Percentiles rank a stretch among this genome's conserved stretches.
These are phyloP conservation scores for Hyaloscypha hepaticicola DNA, from an alignment of 495 filamentous ascomycete species.

Conservation along the genomic window DNA sequence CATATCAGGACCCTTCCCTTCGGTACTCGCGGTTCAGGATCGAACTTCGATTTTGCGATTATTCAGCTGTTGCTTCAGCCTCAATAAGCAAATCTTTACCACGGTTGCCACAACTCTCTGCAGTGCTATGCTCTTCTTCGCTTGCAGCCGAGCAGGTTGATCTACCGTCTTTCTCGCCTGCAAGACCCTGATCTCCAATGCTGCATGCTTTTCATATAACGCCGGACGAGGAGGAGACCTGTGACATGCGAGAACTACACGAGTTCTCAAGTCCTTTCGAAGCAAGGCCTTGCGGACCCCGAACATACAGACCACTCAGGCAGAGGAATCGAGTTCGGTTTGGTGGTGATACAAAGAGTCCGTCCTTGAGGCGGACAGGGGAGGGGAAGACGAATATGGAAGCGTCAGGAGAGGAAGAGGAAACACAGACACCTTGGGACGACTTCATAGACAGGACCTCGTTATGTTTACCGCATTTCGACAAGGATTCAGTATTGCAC, in stretches of 20 bases:
- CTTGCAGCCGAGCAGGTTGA: background rate
- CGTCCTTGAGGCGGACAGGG: conserved; percentile 10
- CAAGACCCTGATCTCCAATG: conserved; percentile 3
- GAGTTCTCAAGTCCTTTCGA: conserved; percentile 7
- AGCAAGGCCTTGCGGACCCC: conserved; percentile 23
- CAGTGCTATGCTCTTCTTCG: background rate
- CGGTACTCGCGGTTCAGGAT: background rate
- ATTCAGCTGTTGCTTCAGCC: background rate
- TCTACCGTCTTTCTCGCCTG: background rate
- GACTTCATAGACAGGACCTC: conserved; percentile 34
- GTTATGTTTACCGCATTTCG: conserved; percentile 44
- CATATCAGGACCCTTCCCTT: background rate
- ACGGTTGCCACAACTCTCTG: background rate
- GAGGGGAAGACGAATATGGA: conserved; percentile 21
- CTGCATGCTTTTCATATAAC: conserved; percentile 11
- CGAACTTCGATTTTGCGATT: background rate
- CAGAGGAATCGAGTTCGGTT: conserved; percentile 22
- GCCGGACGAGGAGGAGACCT: background rate
- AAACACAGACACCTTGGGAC: conserved; percentile 12
- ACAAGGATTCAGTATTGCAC: conserved; percentile 41
- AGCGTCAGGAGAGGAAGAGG: background rate
- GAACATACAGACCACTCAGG: conserved; percentile 24
- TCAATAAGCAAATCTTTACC: background rate
- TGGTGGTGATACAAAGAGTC: conserved; percentile 19
- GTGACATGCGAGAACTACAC: conserved; percentile 24